A percentile compares a stretch with the other conserved stretches of the same genome.
phyloP scores from a whole-genome alignment of 805 yeast species.

The Sugiyamaella lignohabitans region DNA sequence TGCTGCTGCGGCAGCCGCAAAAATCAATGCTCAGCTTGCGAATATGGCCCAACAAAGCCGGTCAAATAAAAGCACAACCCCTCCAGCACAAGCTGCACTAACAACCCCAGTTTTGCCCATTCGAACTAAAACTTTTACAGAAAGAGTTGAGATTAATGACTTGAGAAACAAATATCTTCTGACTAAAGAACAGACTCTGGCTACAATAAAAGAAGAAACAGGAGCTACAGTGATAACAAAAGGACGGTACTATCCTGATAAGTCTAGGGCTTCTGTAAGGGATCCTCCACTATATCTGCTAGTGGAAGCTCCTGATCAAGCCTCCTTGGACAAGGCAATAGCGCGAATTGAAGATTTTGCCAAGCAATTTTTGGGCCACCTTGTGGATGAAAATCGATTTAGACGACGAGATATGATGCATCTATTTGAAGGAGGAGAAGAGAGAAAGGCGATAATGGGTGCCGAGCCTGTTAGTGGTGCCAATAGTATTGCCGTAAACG shows the following conservation, averaged over 20 bases:
- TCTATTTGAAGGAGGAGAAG: slow-evolving; percentile 7
- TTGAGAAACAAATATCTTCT: slow-evolving; percentile 32
- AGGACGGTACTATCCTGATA: slow-evolving; percentile 34
- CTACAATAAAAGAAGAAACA: slow-evolving; percentile 25
- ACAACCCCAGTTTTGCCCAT: slow-evolving; percentile 3
- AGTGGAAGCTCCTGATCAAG: slow-evolving; percentile 57
- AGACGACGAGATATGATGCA: slow-evolving; percentile 17
- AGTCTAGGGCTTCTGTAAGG: slow-evolving; percentile 25
- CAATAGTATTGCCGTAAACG: neutral
- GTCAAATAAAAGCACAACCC: neutral
- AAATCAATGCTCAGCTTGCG: slow-evolving; percentile 29
- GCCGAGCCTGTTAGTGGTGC: neutral
- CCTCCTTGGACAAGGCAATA: slow-evolving; percentile 49
- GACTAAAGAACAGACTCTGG: slow-evolving; percentile 31
- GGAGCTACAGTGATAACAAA: slow-evolving; percentile 29
- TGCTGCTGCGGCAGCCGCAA: slow-evolving; percentile 32
- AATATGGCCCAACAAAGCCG: slow-evolving; percentile 8
- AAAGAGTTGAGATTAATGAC: slow-evolving; percentile 32
- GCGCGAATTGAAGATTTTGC: slow-evolving; percentile 54
- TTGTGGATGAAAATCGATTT: slow-evolving; percentile 27
- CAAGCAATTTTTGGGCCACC: slow-evolving; percentile 24
- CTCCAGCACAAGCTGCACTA: neutral
- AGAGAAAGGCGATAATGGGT: neutral
- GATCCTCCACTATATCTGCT: slow-evolving; percentile 30
- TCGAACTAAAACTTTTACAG: slow-evolving; percentile 16